Evolutionary conservation across 306 rosid species (phyloP).

Genomic region (Corylus americana): DNA sequence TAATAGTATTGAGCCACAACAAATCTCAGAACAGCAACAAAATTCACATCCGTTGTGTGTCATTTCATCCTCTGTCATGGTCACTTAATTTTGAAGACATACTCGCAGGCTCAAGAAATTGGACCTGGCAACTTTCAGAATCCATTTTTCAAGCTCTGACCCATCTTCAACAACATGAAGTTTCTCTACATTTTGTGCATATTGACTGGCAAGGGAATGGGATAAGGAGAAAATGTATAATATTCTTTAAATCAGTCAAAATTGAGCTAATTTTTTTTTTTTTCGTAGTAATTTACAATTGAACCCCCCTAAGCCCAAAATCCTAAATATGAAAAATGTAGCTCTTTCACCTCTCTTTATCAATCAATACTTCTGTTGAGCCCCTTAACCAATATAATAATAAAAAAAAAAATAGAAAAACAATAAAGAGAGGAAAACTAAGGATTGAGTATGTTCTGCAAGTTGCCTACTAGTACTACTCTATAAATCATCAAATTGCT

Average conservation of each 20-base stretch:
- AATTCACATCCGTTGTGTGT: background rate
- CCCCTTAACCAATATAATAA: background rate
- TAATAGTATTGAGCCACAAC: background rate
- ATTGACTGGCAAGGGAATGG: background rate
- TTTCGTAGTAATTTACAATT: slow-evolving; percentile 19
- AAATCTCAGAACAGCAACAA: background rate
- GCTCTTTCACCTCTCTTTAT: background rate
- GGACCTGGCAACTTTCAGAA: background rate
- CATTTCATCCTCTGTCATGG: background rate
- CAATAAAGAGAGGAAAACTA: background rate
- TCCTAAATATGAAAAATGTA: background rate
- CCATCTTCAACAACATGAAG: background rate
- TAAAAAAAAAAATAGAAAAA: background rate
- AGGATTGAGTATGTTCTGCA: background rate
- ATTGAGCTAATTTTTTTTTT: slow-evolving; percentile 29
- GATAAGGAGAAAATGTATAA: background rate
- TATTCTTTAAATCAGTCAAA: slow-evolving; percentile 17
- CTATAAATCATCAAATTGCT: background rate
- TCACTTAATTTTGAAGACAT: background rate
- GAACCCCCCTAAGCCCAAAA: background rate
- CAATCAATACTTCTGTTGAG: background rate
- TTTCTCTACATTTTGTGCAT: background rate
- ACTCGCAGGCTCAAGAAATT: background rate
- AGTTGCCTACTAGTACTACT: background rate
- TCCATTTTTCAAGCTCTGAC: background rate